phyloP scores from a whole-genome alignment of 495 filamentous ascomycete genomes.

The Lophium mytilinum region DNA sequence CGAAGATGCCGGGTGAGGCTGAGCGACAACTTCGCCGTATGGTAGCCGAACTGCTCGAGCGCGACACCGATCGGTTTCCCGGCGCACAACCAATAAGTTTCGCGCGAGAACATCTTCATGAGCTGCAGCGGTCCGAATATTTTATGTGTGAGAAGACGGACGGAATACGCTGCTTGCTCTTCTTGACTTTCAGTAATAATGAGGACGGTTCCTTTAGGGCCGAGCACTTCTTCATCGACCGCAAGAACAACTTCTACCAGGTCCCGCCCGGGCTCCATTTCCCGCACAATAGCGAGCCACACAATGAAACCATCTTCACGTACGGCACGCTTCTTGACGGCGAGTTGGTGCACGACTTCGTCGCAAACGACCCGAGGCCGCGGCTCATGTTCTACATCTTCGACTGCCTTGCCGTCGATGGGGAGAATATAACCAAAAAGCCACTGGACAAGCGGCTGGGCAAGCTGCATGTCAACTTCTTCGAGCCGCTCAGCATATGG shows the following conservation, averaged over 20 bases:
- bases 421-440: constrained; percentile 61
- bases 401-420: constrained; percentile 80
- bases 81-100: constrained; percentile 96
- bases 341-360: constrained; percentile 76
- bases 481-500: constrained; percentile 68
- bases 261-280: constrained; percentile 67
- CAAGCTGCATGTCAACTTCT: constrained; percentile 71
- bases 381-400: constrained; percentile 72
- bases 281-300: constrained; percentile 54
- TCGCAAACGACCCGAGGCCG: constrained; percentile 54
- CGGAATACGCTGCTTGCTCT: constrained; percentile 89
- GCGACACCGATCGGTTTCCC: constrained; percentile 62
- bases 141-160: constrained; percentile 98
- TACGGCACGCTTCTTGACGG: constrained; percentile 80
- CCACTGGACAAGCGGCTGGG: constrained; percentile 83
- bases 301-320: constrained; percentile 56
- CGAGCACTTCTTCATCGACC: constrained; percentile 82
- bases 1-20: constrained; percentile 52
- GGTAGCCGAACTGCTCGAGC: constrained; percentile 67
- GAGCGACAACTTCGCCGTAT: constrained; percentile 56
- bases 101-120: constrained; percentile 62
- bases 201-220: constrained; percentile 32
- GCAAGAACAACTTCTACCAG: constrained; percentile 91
- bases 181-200: constrained; percentile 54
- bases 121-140: constrained; percentile 75